Base-by-base conservation (phyloP, 805 yeast genomes). In the Candida orba region DNA sequence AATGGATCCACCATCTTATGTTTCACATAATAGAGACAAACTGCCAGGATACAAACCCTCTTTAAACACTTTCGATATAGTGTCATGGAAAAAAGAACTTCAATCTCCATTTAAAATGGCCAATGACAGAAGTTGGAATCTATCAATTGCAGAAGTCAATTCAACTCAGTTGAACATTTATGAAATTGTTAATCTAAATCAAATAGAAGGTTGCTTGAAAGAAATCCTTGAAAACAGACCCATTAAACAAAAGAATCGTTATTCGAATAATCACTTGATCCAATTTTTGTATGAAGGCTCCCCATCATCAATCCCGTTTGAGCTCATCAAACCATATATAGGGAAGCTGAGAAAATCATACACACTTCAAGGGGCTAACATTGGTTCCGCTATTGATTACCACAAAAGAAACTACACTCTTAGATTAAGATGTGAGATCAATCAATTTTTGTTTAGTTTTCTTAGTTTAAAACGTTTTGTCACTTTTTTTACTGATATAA, bases 371-470 rank as follows among this genome's bases (percentile, higher is more conserved):
- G 36, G 36, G 7, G 23, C 42, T 1, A 29, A 20, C 3, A 29
- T 40, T 37, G 47, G 47, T 5, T 36, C 43, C 3, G 47, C 49
- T 15, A 41, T 40, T 10, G 47, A 46, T 25, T 46, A 43, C 24
- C 33, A 18, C 17, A 46, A 46, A n/a, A 46, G 30, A 18, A 18
- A 20, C 7, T 36, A 27, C 17, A 40, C 47, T 4, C 22, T 46
- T 17, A 40, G 49, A 36, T 31, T 46, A 14, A 29, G 47, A 20
- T 34, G 41, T 15, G 47, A 46, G 17, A 12, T 46, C 1, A 41
- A 43, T 20, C 47, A 43, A 25, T 40, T 46, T 8, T 18, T 46
- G 15, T 36, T 43, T 15, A 31, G 37, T n/a, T 43, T 43, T 23
- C 22, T 32, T 1, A 37, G 31, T 17, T 18, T 43, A 9, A 27